Evolutionary conservation across 2,329 filamentous ascomycete species (phyloP), one percentile per base, ranked within the genome.

Genomic region (Diaporthe citriasiana): DNA sequence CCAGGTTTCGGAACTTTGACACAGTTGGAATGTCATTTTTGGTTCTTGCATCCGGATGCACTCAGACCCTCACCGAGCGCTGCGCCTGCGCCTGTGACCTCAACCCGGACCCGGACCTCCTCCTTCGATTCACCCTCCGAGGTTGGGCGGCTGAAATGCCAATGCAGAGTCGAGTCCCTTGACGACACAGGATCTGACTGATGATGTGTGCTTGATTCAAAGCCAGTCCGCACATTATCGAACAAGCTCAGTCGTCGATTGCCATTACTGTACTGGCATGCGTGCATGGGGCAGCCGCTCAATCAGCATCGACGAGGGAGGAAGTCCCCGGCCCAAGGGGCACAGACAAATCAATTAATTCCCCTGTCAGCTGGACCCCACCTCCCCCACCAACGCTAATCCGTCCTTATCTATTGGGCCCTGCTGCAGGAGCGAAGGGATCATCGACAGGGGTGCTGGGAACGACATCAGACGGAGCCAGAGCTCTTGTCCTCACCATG

Each of bases 321-420:
- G 30, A 4, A 68, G 51, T 69, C 15, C 42, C 75, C 22, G 38
- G 74, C 22, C 50, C 80, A 80, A 15, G n/a, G 25, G 30, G 42
- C 42, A 9, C n/a, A 40, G 63, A 69, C 33, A 35, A 73, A 71
- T 75, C 73, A 75, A 75, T 73, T 75, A 75, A 75, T 60, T 30
- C 59, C 73, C 73, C 73, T 73, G 71, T 68, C 71, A 47, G 30
- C n/a, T 19, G n/a, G 33, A 57, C 42, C 70, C 57, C 53, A 57
- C 59, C 45, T 50, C 25, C 40, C 51, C 22, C 12, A 22, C 45
- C 50, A 38, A 35, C n/a, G 27, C 60, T 69, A 40, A 56, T 56
- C 71, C 40, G 19, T 19, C 2, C 50, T 53, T 71, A 71, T 71
- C 69, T 17, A 71, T 53, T 71, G 69, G 69, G 22, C 40, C 27